A percentile compares a stretch with the other conserved stretches of the same genome.
Conservation (phyloP, 2,329 filamentous ascomycete genomes). For the Calonectria hawksworthii region DNA sequence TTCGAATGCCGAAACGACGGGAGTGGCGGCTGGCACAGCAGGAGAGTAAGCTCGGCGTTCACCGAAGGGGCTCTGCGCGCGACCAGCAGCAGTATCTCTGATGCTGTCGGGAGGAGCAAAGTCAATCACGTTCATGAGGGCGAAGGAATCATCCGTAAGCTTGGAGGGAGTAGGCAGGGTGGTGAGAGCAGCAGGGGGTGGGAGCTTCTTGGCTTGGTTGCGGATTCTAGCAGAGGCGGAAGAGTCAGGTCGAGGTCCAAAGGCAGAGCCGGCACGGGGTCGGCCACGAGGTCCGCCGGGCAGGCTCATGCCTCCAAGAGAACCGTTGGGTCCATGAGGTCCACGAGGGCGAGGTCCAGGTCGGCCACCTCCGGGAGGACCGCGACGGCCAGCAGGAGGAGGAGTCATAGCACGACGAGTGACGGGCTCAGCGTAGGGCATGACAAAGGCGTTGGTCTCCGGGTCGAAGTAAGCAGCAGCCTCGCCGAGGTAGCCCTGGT, state of each 20-base stretch:
- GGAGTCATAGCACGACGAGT: constrained; percentile 96
- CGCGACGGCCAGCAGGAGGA: constrained; percentile 73
- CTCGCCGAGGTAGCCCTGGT: constrained; percentile 78
- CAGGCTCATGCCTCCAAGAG: constrained; percentile 63
- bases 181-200: constrained; percentile 80
- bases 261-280: constrained; percentile 64
- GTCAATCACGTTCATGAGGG: constrained; percentile 77
- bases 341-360: constrained; percentile 41
- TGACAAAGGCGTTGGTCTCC: constrained; percentile 78
- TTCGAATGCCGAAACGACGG: constrained; percentile 86
- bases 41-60: constrained; percentile 81
- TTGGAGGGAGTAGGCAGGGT: constrained; percentile 89
- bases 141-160: constrained; percentile 85
- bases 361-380: constrained; percentile 46
- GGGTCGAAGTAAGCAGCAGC: constrained; percentile 76
- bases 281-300: constrained; percentile 66
- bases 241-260: constrained; percentile 73
- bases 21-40: constrained; percentile 80
- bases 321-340: constrained; percentile 60
- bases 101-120: constrained; percentile 85
- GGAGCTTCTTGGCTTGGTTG: constrained; percentile 61
- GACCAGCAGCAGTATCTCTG: constrained; percentile 78
- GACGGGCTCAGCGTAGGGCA: constrained; percentile 87
- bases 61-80: constrained; percentile 74
- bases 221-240: constrained; percentile 68